Base-by-base conservation (phyloP, 176 grass and related monocot species). In the Oropetium thomaeum region DNA sequence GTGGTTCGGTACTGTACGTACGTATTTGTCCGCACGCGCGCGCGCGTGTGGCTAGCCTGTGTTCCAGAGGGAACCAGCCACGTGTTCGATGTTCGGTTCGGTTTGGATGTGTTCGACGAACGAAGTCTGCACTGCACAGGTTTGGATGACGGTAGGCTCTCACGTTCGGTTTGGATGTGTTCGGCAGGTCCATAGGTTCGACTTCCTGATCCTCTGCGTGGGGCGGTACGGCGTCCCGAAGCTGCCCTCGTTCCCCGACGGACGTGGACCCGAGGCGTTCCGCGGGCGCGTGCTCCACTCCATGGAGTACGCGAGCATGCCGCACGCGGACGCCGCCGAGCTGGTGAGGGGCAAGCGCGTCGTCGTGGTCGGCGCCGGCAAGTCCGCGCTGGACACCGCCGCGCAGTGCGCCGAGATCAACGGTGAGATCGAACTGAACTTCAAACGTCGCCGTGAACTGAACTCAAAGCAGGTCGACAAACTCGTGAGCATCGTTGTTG, bases 121-220 rank as follows among this genome's bases (percentile, higher is more conserved):
- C 0, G 31, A 33, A 35, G 55, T 58, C 55, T 29, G 53, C 53
- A 26, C n/a, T n/a, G n/a, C n/a, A n/a, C n/a, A n/a, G n/a, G n/a
- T n/a, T n/a, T n/a, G n/a, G n/a, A n/a, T n/a, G n/a, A n/a, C n/a
- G n/a, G n/a, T n/a, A n/a, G n/a, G n/a, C n/a, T n/a, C n/a, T n/a
- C n/a, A n/a, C n/a, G 15, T 20, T 62, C n/a, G 8, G 33, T 33
- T 62, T 62, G 15, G 59, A 62, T 34, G 58, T 15, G 55, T 30
- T 59, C 31, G 14, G 3, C 61, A 92, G 86, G 73, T 30, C 13
- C 65, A 78, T 49, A 37, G 42, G 39, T 82, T 86, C 75, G 90
- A 92, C 35, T 86, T 92, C 64, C 41, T 92, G 59, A 92, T 92
- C 79, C 82, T 92, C 3, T 89, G 86, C 65, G 62, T 92, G 13